A percentile compares a stretch with the other conserved stretches of the same genome.
Evolutionary conservation across 495 filamentous ascomycete genomes (phyloP).

Genomic region (Parathielavia appendiculata): DNA sequence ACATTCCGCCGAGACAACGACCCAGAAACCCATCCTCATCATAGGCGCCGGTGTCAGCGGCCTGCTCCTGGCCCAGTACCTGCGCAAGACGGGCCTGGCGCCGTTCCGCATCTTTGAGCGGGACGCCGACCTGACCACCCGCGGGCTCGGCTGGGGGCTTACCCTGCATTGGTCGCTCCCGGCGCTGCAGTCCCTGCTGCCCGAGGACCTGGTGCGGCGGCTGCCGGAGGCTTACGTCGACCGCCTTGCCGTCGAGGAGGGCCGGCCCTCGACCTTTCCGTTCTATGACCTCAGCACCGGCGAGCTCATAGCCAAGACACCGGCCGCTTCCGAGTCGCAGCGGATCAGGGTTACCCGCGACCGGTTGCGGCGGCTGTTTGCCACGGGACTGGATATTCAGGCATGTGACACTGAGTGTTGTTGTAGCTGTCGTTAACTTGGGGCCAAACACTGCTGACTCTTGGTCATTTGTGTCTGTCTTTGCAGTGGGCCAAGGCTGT

Average conservation of each 20-base stretch:
- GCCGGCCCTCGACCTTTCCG: slow-evolving; percentile 35
- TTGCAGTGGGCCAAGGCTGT: slow-evolving; percentile 31
- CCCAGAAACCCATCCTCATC: slow-evolving; percentile 36
- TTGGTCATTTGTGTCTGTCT: neutral
- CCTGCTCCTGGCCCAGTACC: slow-evolving; percentile 54
- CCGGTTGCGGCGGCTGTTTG: slow-evolving; percentile 44
- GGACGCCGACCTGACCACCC: slow-evolving; percentile 42
- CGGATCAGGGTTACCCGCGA: slow-evolving; percentile 49
- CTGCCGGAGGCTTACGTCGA: slow-evolving; percentile 49
- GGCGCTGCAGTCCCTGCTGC: slow-evolving; percentile 46
- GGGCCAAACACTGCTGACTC: neutral
- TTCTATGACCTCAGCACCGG: slow-evolving; percentile 53
- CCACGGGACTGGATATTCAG: slow-evolving; percentile 45
- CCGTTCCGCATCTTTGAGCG: slow-evolving; percentile 53
- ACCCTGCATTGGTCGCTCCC: slow-evolving; percentile 56
- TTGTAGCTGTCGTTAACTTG: neutral
- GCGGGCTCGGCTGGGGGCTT: slow-evolving; percentile 54
- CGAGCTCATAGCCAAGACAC: slow-evolving; percentile 36
- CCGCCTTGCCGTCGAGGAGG: slow-evolving; percentile 22
- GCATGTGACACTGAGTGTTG: slow-evolving; percentile 14
- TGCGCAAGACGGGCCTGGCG: slow-evolving; percentile 36
- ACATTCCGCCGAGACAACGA: neutral
- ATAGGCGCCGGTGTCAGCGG: slow-evolving; percentile 58
- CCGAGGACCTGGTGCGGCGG: slow-evolving; percentile 40
- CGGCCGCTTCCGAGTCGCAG: slow-evolving; percentile 41